Base-by-base conservation (phyloP, 805 yeast species). In the Yamadazyma akitaensis region DNA sequence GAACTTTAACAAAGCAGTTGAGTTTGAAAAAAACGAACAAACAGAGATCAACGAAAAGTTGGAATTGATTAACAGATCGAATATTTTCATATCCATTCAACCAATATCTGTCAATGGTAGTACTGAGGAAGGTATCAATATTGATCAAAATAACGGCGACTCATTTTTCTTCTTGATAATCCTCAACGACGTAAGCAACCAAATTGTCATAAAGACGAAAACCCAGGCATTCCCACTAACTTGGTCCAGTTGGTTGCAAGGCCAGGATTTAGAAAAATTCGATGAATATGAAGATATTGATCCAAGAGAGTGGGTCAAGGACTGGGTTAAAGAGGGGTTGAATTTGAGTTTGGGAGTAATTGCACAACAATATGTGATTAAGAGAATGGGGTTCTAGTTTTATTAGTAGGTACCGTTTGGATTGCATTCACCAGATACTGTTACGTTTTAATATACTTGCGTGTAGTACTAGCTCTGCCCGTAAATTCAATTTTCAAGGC, bases 191-290 rank as follows among this genome's bases (percentile, higher is more conserved):
- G 79, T 82, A 37, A 82, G 85, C 33, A 92, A 94, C 66, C 78
- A 81, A 52, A 80, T 94, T 51, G 77, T 84, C 7, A 77, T 88
- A 38, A 75, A 81, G 25, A 83, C 88, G 42, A 82, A 84, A 55
- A 87, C 98, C 0, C 99, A 94, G 65, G 82, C 96, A 6, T 85
- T 89, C 72, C 98, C 99, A 10, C 62, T 79, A 39, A 83, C 80
- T 60, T 94, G 99, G 99, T 84, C 90, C 9, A 71, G 79, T n/a
- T 94, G 99, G 99, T 74, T 92, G n/a, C 83, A 80, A 50, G 79
- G 82, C 12, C 62, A 67, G 21, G 55, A 53, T 10, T 44, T 53
- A 45, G 55, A 56, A 9, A 46, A 49, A 14, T 52, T 59, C 28
- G 41, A 54, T 12, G 65, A 57, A 30, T 48, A 53, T n/a, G 61